Conservation (phyloP, 2,329 filamentous ascomycete species). For the Colletotrichum godetiae region DNA sequence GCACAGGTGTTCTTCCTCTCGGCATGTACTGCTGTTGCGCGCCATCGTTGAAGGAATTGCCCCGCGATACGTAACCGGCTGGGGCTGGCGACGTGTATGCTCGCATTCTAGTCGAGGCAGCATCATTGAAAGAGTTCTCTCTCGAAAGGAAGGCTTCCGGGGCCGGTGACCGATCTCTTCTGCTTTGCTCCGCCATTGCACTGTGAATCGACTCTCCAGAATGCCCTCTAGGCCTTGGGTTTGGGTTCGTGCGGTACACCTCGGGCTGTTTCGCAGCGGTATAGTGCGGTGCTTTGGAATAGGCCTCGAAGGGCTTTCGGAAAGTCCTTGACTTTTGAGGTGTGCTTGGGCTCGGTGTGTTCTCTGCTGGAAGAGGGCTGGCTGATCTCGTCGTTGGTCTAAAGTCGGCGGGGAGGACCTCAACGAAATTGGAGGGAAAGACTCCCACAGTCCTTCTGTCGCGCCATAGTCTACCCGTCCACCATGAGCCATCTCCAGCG, state of each 20-base stretch:
- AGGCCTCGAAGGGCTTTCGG: conserved; percentile 75
- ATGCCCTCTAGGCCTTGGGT: conserved; percentile 51
- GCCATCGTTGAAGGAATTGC: conserved; percentile 34
- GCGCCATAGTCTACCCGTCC: conserved; percentile 91
- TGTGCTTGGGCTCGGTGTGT: conserved; percentile 65
- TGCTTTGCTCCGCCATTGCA: conserved; percentile 14
- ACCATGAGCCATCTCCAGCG: conserved; percentile 97
- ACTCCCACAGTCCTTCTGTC: conserved; percentile 91
- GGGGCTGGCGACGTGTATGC: conserved; percentile 31
- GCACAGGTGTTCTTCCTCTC: conserved; percentile 29
- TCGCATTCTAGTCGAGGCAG: conserved; percentile 36
- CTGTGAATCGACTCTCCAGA: conserved; percentile 51
- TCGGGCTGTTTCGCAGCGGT: conserved; percentile 71
- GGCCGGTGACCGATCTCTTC: conserved; percentile 32
- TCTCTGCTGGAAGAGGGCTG: conserved; percentile 69
- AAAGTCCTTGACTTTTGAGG: conserved; percentile 72
- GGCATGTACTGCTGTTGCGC: conserved; percentile 32
- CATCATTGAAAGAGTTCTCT: conserved; percentile 34
- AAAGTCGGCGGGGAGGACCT: conserved; percentile 87
- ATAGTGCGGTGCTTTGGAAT: conserved; percentile 74
- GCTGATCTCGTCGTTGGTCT: conserved; percentile 75
- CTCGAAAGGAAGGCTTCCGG: conserved; percentile 36
- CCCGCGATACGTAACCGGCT: conserved; percentile 32
- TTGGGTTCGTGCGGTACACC: conserved; percentile 60
- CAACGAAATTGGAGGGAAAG: conserved; percentile 98